Base-by-base conservation (phyloP, 371 early-diverging fungal species). In the Polyrhizophydium stewartii region DNA sequence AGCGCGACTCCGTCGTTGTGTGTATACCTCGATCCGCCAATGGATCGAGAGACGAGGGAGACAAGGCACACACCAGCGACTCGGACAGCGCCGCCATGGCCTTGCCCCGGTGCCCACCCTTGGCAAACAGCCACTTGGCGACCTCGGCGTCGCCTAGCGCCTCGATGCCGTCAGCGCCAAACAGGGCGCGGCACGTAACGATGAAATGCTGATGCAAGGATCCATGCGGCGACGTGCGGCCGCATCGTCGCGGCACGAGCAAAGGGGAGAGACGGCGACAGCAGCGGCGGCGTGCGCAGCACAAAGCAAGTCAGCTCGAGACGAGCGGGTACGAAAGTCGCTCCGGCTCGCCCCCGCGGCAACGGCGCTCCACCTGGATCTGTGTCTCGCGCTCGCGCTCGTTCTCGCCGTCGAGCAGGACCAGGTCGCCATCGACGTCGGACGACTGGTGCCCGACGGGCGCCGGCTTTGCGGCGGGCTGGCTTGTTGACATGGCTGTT, bases 51-150 rank as follows among this genome's bases (percentile, higher is more conserved):
- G n/a, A n/a, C n/a, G n/a, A n/a, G n/a, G n/a, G n/a, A n/a, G n/a
- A n/a, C n/a, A n/a, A n/a, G n/a, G n/a, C n/a, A 63, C 71, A 63
- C 13, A 41, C 52, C n/a, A 70, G 46, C 31, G 62, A 67, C n/a
- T 70, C 70, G 19, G 61, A 30, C 5, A 70, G 50, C 2, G 70
- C 70, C 13, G 53, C 56, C 5, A 66, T 45, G 7, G 64, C 66
- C 33, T 64, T 62, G 10, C 70, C 58, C 33, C 62, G 55, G 25
- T 57, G 58, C 22, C 65, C 58, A 16, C 28, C 28, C 28, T 47
- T 47, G 3, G 49, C 49, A 47, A 25, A 47, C 28, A 47, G 30
- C 56, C 56, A 62, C 40, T 62, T 62, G 1, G 33, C 47, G 37
- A 62, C 28, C 37, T 62, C 63, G 13, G 21, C 35, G 30, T 62